These are phyloP conservation scores for Xylaria intraflava DNA, from an alignment of 495 filamentous ascomycete genomes.

Conservation along the genomic window DNA sequence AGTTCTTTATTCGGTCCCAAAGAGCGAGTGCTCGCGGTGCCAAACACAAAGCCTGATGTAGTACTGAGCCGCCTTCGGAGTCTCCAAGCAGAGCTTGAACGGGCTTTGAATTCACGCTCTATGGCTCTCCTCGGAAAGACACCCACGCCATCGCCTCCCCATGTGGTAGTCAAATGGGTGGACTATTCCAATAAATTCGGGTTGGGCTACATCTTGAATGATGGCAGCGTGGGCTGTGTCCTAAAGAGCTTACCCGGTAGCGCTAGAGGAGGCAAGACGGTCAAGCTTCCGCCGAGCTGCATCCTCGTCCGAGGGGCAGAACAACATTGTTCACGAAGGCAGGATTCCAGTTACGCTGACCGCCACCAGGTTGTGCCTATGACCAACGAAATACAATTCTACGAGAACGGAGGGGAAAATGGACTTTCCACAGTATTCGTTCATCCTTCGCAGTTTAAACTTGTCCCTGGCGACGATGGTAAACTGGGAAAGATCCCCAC, in stretches of 20 bases:
- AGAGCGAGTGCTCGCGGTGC: conserved; percentile 43
- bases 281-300: conserved; percentile 54
- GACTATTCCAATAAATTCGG: conserved; percentile 90
- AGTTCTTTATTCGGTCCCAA: conserved; percentile 43
- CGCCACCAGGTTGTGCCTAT: conserved; percentile 61
- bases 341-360: conserved; percentile 50
- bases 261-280: conserved; percentile 42
- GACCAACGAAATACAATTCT: conserved; percentile 63
- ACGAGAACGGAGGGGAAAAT: conserved; percentile 62
- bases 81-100: conserved; percentile 47
- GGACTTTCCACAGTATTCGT: conserved; percentile 60
- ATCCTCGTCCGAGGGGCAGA: conserved; percentile 62
- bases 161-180: conserved; percentile 83
- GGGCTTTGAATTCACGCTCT: conserved; percentile 50
- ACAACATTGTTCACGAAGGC: conserved; percentile 50
- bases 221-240: conserved; percentile 77
- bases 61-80: conserved; percentile 43
- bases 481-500: conserved; percentile 46
- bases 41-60: conserved; percentile 44
- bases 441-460: conserved; percentile 52
- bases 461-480: conserved; percentile 46
- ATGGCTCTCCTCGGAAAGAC: conserved; percentile 41
- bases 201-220: conserved; percentile 76
- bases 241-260: conserved; percentile 50
- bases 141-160: conserved; percentile 35